Percentiles rank a stretch among this genome's conserved stretches.
Conservation (phyloP, 208 protist species). For the Sergeia podlipaevii region DNA sequence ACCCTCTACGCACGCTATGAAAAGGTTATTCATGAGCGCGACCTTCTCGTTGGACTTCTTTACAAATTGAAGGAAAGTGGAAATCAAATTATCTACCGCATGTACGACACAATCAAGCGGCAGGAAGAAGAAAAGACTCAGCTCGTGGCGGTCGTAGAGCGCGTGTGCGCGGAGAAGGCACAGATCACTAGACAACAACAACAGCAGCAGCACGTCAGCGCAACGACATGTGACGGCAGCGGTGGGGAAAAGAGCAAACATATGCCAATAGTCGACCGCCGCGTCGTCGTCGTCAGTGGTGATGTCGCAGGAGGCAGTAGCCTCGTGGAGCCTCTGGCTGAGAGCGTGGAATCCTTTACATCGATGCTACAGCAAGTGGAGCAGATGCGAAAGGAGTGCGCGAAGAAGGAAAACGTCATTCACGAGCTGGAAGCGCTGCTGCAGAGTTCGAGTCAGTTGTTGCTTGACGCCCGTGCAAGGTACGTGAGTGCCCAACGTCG, state of each 20-base stretch:
- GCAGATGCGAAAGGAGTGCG: conserved; percentile 20
- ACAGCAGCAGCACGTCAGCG: background rate
- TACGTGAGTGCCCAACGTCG: too few species aligned
- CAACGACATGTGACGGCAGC: too few species aligned
- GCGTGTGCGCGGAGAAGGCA: background rate
- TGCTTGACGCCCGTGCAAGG: too few species aligned
- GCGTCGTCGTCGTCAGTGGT: background rate
- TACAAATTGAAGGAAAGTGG: conserved; percentile 41
- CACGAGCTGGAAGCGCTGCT: conserved; percentile 35
- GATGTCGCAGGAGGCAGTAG: background rate
- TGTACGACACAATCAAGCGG: conserved; percentile 31
- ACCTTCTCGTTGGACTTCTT: conserved; percentile 35
- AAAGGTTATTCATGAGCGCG: conserved; percentile 36
- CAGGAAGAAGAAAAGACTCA: conserved; percentile 28
- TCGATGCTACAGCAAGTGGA: background rate
- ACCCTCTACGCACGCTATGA: conserved; percentile 1
- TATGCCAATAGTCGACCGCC: background rate
- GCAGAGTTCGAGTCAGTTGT: conserved; percentile 24
- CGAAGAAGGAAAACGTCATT: conserved; percentile 23
- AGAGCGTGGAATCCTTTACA: background rate
- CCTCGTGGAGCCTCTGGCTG: background rate
- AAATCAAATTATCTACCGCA: conserved; percentile 36
- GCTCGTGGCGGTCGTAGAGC: conserved; percentile 27
- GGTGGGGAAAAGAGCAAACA: too few species aligned
- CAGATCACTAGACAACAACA: background rate